Percentiles rank a stretch among this genome's conserved stretches.
Conservation (phyloP, 768 basidiomycete species). For the Clitopilus hobsonii region DNA sequence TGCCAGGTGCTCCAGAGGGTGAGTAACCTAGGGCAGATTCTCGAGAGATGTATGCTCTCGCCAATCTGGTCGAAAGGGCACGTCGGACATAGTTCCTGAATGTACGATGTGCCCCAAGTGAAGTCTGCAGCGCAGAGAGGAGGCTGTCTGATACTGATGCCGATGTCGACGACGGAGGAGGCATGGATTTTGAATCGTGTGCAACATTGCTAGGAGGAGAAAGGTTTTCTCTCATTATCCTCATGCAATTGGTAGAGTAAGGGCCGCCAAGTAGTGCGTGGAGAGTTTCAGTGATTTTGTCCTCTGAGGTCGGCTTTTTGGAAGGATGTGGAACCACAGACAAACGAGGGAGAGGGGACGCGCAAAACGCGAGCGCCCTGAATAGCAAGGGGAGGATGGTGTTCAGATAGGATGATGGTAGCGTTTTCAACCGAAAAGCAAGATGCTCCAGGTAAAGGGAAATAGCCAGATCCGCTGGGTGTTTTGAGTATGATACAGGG, state of each 20-base stretch:
- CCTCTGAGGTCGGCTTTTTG: conserved; percentile 39
- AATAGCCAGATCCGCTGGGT: conserved; percentile 61
- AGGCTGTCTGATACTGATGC: conserved; percentile 14
- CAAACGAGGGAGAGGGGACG: conserved; percentile 64
- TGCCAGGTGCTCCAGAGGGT: conserved; percentile 53
- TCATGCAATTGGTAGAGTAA: conserved; percentile 61
- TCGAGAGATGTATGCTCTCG: conserved; percentile 59
- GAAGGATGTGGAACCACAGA: conserved; percentile 41
- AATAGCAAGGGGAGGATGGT: conserved; percentile 71
- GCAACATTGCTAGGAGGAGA: conserved; percentile 34
- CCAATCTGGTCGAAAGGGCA: conserved; percentile 56
- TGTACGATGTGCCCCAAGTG: conserved; percentile 58
- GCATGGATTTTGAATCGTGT: background rate
- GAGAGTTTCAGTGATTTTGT: conserved; percentile 52
- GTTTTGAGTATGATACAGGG: conserved; percentile 23
- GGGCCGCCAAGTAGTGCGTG: conserved; percentile 58
- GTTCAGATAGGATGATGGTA: conserved; percentile 49
- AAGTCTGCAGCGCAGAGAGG: conserved; percentile 33
- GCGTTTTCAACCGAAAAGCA: conserved; percentile 51
- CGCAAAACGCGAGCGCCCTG: conserved; percentile 59
- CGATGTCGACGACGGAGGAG: background rate
- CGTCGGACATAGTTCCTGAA: conserved; percentile 61
- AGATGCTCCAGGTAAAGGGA: conserved; percentile 63
- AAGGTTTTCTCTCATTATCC: conserved; percentile 55
- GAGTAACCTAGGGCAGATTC: conserved; percentile 49